phyloP scores from a whole-genome alignment of 2,329 filamentous ascomycete species.

The Colletotrichum higginsianum region DNA sequence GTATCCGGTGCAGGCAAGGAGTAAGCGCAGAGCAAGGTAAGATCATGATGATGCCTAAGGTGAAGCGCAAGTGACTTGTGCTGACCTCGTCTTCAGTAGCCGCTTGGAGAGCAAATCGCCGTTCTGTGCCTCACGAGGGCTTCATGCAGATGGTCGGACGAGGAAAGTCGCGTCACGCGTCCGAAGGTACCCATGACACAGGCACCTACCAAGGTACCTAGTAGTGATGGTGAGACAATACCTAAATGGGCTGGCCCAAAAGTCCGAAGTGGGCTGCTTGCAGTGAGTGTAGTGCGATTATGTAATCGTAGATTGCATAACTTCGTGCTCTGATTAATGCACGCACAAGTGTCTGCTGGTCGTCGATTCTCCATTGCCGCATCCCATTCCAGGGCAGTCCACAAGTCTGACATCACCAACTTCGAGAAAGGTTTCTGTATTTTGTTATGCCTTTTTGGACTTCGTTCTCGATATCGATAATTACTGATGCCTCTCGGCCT shows the following conservation, averaged over 20 bases:
- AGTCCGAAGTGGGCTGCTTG: conserved; percentile 9
- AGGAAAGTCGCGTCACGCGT: conserved; percentile 37
- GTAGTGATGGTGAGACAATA: too few relatives aligned
- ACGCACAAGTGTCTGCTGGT: conserved; percentile 19
- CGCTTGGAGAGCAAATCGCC: conserved; percentile 2
- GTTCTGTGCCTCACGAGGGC: conserved; percentile 32
- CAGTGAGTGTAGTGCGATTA: conserved; percentile 3
- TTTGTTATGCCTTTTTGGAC: too few relatives aligned
- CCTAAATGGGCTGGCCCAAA: neutral
- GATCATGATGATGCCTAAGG: conserved; percentile 17
- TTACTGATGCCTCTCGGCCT: too few relatives aligned
- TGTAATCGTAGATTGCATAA: neutral
- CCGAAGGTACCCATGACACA: neutral
- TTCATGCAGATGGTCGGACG: conserved; percentile 22
- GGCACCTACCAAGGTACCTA: too few relatives aligned
- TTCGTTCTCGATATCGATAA: too few relatives aligned
- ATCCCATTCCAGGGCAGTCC: neutral
- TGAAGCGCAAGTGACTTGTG: neutral
- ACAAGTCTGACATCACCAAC: too few relatives aligned
- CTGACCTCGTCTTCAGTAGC: neutral
- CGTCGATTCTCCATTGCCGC: neutral
- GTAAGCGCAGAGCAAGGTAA: neutral
- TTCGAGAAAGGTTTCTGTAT: too few relatives aligned
- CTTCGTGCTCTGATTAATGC: neutral
- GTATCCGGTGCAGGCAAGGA: neutral